phyloP scores from a whole-genome alignment of 1,139 yeast genomes.

The Komagataea norvegica region DNA sequence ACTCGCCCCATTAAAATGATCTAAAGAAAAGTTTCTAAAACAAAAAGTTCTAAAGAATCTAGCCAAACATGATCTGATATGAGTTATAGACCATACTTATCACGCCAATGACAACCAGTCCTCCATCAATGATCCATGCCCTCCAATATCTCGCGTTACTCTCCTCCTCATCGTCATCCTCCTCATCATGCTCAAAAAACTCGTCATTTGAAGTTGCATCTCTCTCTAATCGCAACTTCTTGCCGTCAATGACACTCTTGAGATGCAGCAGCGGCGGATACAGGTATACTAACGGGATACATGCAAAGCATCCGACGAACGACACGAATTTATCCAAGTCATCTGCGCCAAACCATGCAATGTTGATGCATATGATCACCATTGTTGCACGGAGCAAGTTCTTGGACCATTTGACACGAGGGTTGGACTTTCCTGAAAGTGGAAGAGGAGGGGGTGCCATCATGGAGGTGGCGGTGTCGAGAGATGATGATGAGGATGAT shows the following conservation, averaged over 20 bases:
- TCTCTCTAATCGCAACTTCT: background rate
- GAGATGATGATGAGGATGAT: background rate
- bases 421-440: slow-evolving; percentile 46
- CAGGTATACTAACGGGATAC: slow-evolving; percentile 79
- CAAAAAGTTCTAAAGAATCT: background rate
- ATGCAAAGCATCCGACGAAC: slow-evolving; percentile 76
- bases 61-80: slow-evolving; percentile 43
- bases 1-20: too few species aligned
- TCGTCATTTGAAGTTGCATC: background rate
- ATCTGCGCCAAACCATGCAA: slow-evolving; percentile 59
- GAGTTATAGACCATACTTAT: slow-evolving; percentile 63
- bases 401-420: slow-evolving; percentile 59
- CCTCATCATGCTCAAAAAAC: background rate
- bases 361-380: slow-evolving; percentile 47
- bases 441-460: too few species aligned
- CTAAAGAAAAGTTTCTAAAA: too few species aligned
- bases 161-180: slow-evolving; percentile 14
- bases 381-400: slow-evolving; percentile 50
- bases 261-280: slow-evolving; percentile 73
- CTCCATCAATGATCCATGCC: slow-evolving; percentile 38
- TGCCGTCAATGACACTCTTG: slow-evolving; percentile 22
- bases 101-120: slow-evolving; percentile 51
- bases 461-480: too few species aligned
- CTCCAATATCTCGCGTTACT: too few species aligned
- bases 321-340: slow-evolving; percentile 70